Percentiles rank a stretch among this genome's conserved stretches.
phyloP scores from a whole-genome alignment of 768 basidiomycete species.

The Mycena filopes region DNA sequence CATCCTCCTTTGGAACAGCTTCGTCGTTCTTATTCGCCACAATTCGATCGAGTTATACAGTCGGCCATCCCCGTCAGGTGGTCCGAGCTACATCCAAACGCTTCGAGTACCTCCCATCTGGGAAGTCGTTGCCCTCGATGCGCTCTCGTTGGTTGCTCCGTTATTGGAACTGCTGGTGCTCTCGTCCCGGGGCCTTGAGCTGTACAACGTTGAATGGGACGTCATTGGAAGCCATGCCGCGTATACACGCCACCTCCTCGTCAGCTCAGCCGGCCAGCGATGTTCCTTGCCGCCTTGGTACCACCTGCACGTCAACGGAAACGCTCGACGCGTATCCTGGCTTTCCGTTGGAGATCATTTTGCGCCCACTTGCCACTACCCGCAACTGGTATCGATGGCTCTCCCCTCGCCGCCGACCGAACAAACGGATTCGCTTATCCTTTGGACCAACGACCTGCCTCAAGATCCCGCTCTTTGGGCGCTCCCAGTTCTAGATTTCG shows the following conservation, averaged over 20 bases:
- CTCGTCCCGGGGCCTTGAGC: neutral
- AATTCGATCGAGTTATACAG: slow-evolving; percentile 9
- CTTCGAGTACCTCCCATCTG: slow-evolving; percentile 7
- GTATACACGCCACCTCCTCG: too few relatives aligned
- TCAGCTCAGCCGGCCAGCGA: neutral
- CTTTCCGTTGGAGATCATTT: neutral
- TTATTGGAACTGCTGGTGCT: too few relatives aligned
- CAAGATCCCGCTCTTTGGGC: slow-evolving; percentile 25
- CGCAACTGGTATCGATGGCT: neutral
- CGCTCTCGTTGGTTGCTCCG: neutral
- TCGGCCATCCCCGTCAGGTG: neutral
- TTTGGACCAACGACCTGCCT: neutral
- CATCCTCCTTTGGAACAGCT: neutral
- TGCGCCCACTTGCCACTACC: neutral
- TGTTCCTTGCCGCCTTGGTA: slow-evolving; percentile 14
- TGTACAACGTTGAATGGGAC: slow-evolving; percentile 9
- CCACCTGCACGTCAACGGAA: slow-evolving; percentile 3
- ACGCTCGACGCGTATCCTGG: slow-evolving; percentile 6
- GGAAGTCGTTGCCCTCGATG: slow-evolving; percentile 13
- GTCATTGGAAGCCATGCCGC: neutral
- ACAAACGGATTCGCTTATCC: neutral
- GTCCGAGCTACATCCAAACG: neutral
- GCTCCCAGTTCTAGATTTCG: slow-evolving; percentile 17
- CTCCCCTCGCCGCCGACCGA: neutral
- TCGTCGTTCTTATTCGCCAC: slow-evolving; percentile 1